phyloP scores from a whole-genome alignment of 2,329 filamentous ascomycete species.

The Helotiales sp. region DNA sequence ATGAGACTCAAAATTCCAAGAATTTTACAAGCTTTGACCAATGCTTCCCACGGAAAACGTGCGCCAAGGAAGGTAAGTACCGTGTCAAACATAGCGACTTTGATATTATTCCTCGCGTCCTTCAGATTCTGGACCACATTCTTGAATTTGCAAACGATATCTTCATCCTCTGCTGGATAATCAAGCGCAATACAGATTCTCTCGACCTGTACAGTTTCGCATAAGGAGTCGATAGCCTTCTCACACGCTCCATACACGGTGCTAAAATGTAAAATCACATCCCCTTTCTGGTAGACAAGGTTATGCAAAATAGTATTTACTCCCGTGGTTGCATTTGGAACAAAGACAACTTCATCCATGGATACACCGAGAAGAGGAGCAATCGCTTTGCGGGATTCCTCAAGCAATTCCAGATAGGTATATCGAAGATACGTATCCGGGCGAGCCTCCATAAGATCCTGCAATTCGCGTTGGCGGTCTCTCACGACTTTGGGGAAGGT shows the following conservation, averaged over 20 bases:
- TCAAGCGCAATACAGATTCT: conserved; percentile 51
- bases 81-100: conserved; percentile 78
- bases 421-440: conserved; percentile 78
- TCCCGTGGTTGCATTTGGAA: conserved; percentile 76
- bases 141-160: conserved; percentile 61
- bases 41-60: conserved; percentile 71
- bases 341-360: conserved; percentile 68
- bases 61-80: conserved; percentile 78
- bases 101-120: conserved; percentile 58
- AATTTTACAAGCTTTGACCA: conserved; percentile 64
- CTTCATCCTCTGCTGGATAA: conserved; percentile 70
- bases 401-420: conserved; percentile 52
- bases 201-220: conserved; percentile 16
- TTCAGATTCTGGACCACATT: conserved; percentile 52
- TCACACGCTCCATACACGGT: conserved; percentile 79
- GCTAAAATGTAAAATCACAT: conserved; percentile 75
- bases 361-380: conserved; percentile 66
- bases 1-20: conserved; percentile 70
- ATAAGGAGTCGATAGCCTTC: conserved; percentile 69
- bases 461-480: conserved; percentile 60
- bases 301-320: conserved; percentile 78
- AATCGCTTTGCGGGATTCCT: conserved; percentile 58
- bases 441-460: conserved; percentile 63
- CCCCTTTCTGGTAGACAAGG: conserved; percentile 60
- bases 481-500: conserved; percentile 66